Evolutionary conservation across 2,329 filamentous ascomycete genomes (phyloP).

Genomic region (Pseudocercospora fuligena): DNA sequence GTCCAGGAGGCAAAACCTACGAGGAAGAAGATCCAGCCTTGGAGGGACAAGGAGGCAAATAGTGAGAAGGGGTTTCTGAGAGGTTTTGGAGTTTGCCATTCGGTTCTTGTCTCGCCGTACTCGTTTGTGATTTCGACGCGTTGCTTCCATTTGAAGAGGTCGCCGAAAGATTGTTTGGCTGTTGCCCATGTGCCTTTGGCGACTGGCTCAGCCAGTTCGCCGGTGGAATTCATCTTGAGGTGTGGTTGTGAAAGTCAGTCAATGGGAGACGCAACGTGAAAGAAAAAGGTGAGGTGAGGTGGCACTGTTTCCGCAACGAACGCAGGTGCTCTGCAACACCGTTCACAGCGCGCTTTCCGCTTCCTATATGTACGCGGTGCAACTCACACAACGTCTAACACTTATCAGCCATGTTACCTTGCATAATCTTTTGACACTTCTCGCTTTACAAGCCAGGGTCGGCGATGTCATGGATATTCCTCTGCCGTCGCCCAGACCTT

Average conservation of each 20-base stretch:
- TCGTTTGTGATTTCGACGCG: slow-evolving; percentile 70
- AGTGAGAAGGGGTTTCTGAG: slow-evolving; percentile 74
- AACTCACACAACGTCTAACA: background rate
- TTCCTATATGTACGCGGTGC: slow-evolving; percentile 5
- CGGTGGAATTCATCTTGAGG: slow-evolving; percentile 34
- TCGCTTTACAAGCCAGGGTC: background rate
- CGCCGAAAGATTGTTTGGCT: slow-evolving; percentile 65
- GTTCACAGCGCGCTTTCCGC: background rate
- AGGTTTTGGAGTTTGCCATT: slow-evolving; percentile 70
- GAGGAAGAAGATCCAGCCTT: slow-evolving; percentile 75
- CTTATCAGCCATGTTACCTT: slow-evolving; percentile 8
- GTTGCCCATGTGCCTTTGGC: slow-evolving; percentile 68
- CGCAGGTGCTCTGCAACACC: background rate
- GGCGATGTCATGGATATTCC: slow-evolving; percentile 11
- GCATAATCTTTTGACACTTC: slow-evolving; percentile 15
- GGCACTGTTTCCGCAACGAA: background rate
- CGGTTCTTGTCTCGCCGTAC: slow-evolving; percentile 66
- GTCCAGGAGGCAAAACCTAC: slow-evolving; percentile 78
- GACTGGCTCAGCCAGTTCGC: slow-evolving; percentile 65
- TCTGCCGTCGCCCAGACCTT: slow-evolving; percentile 23
- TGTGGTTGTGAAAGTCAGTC: background rate
- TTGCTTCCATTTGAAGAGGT: slow-evolving; percentile 76
- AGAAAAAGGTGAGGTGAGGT: background rate
- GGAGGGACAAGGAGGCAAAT: slow-evolving; percentile 64
- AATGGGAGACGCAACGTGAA: background rate